These are phyloP conservation scores for Fraxinus sp. DNA, from an alignment of 305 asterid species.

Conservation along the genomic window DNA sequence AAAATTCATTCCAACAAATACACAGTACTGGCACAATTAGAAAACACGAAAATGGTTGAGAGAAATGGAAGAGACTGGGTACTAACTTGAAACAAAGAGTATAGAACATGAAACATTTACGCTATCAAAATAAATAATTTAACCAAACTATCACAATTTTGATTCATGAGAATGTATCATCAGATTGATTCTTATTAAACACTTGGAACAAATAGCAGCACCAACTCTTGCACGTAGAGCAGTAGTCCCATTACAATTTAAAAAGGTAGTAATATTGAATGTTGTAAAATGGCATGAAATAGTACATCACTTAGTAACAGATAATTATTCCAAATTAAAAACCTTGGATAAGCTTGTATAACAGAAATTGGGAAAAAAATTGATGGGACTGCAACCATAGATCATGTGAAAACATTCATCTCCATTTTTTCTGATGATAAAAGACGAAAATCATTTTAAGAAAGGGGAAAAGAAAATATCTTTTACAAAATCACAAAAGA, in stretches of 20 bases:
- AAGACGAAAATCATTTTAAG: slow-evolving; percentile 1
- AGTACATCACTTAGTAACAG: background rate
- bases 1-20: background rate
- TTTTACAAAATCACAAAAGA: background rate
- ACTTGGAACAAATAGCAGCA: background rate
- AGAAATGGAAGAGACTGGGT: background rate
- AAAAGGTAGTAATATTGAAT: background rate
- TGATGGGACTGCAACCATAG: slow-evolving; percentile 1
- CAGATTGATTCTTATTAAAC: background rate
- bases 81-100: background rate
- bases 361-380: background rate
- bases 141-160: background rate
- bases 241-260: background rate
- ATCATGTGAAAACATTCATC: background rate
- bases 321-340: background rate
- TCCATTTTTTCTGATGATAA: background rate
- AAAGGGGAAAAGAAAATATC: background rate
- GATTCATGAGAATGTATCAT: background rate
- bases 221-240: slow-evolving; percentile 3
- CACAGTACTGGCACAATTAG: background rate
- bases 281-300: background rate
- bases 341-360: background rate
- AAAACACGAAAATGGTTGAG: background rate
- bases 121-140: background rate
- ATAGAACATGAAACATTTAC: background rate